Conservation (phyloP, 805 yeast species). For the Kuraishia piskuri region DNA sequence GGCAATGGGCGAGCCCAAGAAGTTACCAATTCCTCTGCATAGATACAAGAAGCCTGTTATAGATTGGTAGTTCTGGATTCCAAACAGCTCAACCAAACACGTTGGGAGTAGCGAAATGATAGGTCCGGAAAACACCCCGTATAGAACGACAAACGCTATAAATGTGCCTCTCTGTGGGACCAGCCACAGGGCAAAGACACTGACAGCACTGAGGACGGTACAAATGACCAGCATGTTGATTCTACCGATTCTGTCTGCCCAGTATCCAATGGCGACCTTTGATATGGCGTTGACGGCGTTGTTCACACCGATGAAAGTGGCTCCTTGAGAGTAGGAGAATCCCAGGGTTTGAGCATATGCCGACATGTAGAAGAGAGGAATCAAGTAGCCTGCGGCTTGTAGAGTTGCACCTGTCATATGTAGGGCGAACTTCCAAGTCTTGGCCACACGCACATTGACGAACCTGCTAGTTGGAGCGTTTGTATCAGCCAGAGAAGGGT, state of each 20-base stretch:
- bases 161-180: constrained; percentile 16
- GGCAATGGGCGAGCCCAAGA: constrained; percentile 27
- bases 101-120: constrained; percentile 25
- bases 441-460: neutral
- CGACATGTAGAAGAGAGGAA: constrained; percentile 26
- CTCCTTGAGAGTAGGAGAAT: constrained; percentile 20
- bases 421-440: neutral
- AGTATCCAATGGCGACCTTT: constrained; percentile 25
- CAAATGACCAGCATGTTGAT: constrained; percentile 31
- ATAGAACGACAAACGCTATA: constrained; percentile 22
- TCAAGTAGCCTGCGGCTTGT: constrained; percentile 27
- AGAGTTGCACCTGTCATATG: constrained; percentile 15
- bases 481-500: neutral
- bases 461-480: neutral
- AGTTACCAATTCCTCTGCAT: constrained; percentile 24
- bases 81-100: constrained; percentile 24
- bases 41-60: constrained; percentile 26
- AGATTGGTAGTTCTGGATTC: constrained; percentile 22
- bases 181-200: constrained; percentile 30
- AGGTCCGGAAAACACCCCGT: constrained; percentile 27
- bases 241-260: constrained; percentile 32
- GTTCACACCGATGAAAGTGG: constrained; percentile 25
- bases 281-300: constrained; percentile 23
- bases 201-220: constrained; percentile 22
- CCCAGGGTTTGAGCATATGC: constrained; percentile 24